Evolutionary conservation across 257 asterid species (phyloP).

Genomic region (Jasminum sambac): DNA sequence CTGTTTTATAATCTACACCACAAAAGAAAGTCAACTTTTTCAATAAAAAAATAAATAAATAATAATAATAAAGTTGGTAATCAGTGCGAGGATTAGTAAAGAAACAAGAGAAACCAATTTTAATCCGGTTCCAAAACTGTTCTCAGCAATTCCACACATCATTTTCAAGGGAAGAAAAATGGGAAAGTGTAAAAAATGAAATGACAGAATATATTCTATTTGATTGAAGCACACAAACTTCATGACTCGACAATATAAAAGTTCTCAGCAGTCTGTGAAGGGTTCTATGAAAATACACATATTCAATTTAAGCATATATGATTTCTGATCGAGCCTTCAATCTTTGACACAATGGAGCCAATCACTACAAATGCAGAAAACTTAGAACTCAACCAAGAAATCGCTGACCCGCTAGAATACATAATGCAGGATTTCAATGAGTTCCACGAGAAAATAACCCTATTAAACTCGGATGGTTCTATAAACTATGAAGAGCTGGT

Average conservation of each 20-base stretch:
- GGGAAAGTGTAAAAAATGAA: background rate
- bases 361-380: slow-evolving; percentile 17
- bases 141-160: background rate
- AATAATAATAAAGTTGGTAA: too few species aligned
- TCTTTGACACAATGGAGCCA: slow-evolving; percentile 33
- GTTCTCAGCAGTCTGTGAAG: background rate
- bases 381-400: slow-evolving; percentile 22
- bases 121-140: too few species aligned
- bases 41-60: too few species aligned
- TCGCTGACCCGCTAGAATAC: slow-evolving; percentile 25
- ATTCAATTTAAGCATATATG: background rate
- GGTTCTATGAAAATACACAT: background rate
- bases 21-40: too few species aligned
- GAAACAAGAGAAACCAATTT: too few species aligned
- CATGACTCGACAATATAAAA: background rate
- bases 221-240: background rate
- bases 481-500: slow-evolving; percentile 33
- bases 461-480: slow-evolving; percentile 9
- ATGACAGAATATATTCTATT: background rate
- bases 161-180: background rate
- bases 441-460: slow-evolving; percentile 24
- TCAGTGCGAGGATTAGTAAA: too few species aligned
- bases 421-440: slow-evolving; percentile 39
- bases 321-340: slow-evolving; percentile 5
- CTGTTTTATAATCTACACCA: background rate